Evolutionary conservation across 2,329 filamentous ascomycete genomes (phyloP).

Genomic region (Pseudocercospora ulei): DNA sequence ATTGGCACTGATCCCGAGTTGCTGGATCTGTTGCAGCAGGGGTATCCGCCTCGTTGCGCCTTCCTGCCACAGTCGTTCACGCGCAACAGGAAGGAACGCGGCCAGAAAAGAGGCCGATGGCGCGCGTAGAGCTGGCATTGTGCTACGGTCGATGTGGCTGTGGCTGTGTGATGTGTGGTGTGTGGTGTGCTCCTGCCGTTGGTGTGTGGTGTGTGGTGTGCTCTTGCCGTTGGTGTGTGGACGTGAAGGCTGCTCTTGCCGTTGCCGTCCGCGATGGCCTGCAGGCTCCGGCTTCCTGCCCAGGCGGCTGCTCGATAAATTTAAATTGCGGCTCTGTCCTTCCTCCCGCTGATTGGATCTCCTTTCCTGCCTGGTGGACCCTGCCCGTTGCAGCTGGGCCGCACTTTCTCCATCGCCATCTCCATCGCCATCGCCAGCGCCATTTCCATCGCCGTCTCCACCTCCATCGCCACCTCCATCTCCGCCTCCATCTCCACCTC

Average conservation of each 20-base stretch:
- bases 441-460: constrained; percentile 8
- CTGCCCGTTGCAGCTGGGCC: constrained; percentile 15
- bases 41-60: constrained; percentile 42
- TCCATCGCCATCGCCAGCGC: constrained; percentile 9
- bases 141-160: constrained; percentile 8
- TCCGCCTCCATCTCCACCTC: constrained; percentile 16
- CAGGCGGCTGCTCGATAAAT: constrained; percentile 9
- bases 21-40: constrained; percentile 39
- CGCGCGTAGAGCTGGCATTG: constrained; percentile 37
- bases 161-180: constrained; percentile 5
- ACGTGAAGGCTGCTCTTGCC: constrained; percentile 3
- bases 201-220: not conserved
- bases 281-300: constrained; percentile 12
- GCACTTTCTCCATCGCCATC: constrained; percentile 18
- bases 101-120: constrained; percentile 38
- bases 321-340: constrained; percentile 16
- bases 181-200: not conserved
- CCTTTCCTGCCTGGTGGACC: constrained; percentile 18
- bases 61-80: constrained; percentile 35
- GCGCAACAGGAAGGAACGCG: constrained; percentile 47
- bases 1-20: constrained; percentile 34
- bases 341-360: constrained; percentile 16
- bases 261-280: not conserved
- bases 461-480: constrained; percentile 11
- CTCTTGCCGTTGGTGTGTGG: not conserved